Conservation (phyloP, 148 eudicot species). For the Amaranthus palmeri region DNA sequence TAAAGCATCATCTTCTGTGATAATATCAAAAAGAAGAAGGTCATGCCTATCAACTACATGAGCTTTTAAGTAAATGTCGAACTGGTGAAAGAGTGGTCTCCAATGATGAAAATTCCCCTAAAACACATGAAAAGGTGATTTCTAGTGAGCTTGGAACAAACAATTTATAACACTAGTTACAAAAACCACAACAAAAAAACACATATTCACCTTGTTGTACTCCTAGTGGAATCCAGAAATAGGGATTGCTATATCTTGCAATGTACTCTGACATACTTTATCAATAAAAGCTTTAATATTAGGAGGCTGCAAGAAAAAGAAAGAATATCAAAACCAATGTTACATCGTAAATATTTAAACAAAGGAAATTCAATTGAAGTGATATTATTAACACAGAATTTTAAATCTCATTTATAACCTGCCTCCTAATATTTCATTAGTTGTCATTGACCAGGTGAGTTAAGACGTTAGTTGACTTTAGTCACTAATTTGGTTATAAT, state of each 20-base stretch:
- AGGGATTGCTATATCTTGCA: conserved; percentile 82
- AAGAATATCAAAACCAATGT: neutral
- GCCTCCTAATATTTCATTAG: too few relatives aligned
- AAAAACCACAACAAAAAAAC: neutral
- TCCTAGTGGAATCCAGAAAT: conserved; percentile 89
- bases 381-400: too few relatives aligned
- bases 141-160: too few relatives aligned
- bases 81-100: conserved; percentile 96
- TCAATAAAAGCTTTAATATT: conserved; percentile 67
- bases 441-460: too few relatives aligned
- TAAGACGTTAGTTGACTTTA: too few relatives aligned
- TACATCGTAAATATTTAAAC: neutral
- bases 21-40: conserved; percentile 66
- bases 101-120: conserved; percentile 99
- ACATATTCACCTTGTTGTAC: conserved; percentile 68
- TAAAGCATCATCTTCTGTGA: conserved; percentile 46
- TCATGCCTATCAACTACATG: conserved; percentile 70
- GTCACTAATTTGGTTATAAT: too few relatives aligned
- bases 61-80: conserved; percentile 84
- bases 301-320: conserved; percentile 55
- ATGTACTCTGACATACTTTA: conserved; percentile 85
- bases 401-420: too few relatives aligned
- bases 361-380: too few relatives aligned
- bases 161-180: too few relatives aligned
- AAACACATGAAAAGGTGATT: conserved; percentile 9